These are phyloP conservation scores for Metroxylon sagu DNA, from an alignment of 176 grass and related monocot species.

Conservation along the genomic window DNA sequence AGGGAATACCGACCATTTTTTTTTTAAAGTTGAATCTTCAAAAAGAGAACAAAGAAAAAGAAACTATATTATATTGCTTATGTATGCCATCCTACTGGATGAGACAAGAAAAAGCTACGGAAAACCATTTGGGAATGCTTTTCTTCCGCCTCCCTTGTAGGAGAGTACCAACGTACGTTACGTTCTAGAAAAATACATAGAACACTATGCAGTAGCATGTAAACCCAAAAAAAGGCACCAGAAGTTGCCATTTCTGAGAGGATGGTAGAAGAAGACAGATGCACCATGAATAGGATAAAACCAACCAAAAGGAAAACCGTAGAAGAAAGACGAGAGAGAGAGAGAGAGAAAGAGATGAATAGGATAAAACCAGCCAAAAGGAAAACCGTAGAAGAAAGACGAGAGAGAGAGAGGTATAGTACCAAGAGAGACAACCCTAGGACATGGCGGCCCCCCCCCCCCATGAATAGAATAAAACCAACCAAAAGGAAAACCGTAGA, in stretches of 20 bases:
- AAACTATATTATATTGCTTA: too few relatives aligned
- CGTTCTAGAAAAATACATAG: too few relatives aligned
- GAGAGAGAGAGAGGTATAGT: slow-evolving; percentile 14
- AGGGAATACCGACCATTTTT: too few relatives aligned
- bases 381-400: neutral
- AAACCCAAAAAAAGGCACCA: too few relatives aligned
- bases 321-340: neutral
- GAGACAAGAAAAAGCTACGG: too few relatives aligned
- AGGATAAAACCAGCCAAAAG: slow-evolving; percentile 21
- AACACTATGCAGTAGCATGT: too few relatives aligned
- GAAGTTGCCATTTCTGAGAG: slow-evolving; percentile 34
- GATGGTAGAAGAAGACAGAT: slow-evolving; percentile 27
- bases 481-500: slow-evolving; percentile 8
- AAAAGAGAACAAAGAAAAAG: too few relatives aligned
- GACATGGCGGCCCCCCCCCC: slow-evolving; percentile 96
- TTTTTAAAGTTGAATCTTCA: too few relatives aligned
- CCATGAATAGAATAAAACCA: slow-evolving; percentile 14
- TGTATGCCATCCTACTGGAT: too few relatives aligned
- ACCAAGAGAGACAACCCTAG: slow-evolving; percentile 48
- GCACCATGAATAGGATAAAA: slow-evolving; percentile 10
- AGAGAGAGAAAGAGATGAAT: slow-evolving; percentile 14
- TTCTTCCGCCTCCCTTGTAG: too few relatives aligned
- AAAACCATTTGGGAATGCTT: too few relatives aligned
- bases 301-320: slow-evolving; percentile 9
- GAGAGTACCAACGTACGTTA: too few relatives aligned